Conservation (phyloP, 306 rosid species). For the Vicia sativa region DNA sequence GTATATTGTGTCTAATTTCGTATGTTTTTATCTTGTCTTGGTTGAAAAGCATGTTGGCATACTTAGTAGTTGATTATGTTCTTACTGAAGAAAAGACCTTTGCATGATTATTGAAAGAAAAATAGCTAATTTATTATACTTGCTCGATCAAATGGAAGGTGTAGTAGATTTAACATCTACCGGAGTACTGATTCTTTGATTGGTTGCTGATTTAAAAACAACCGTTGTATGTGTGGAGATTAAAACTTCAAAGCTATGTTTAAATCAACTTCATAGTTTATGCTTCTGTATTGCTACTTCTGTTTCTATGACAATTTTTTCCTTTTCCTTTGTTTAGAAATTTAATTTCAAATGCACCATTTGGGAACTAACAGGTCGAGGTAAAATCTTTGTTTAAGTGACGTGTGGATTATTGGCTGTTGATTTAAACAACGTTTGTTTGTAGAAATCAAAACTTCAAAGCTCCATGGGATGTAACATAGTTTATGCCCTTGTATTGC, state of each 20-base stretch:
- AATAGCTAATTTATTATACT: slow-evolving; percentile 1
- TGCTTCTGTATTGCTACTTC: background rate
- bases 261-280: background rate
- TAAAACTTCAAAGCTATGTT: background rate
- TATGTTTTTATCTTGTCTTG: slow-evolving; percentile 1
- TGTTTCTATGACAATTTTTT: background rate
- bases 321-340: background rate
- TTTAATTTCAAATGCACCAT: slow-evolving; percentile 3
- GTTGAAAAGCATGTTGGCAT: slow-evolving; percentile 8
- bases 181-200: background rate
- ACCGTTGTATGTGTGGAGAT: background rate
- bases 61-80: background rate
- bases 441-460: slow-evolving; percentile 11
- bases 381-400: background rate
- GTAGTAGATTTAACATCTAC: background rate
- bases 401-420: no score
- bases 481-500: background rate
- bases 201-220: background rate
- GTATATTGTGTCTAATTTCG: slow-evolving; percentile 9
- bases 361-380: background rate
- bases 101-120: background rate
- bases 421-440: no score
- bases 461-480: no score
- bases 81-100: background rate
- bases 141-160: slow-evolving; percentile 1